Base-by-base conservation (phyloP, 768 basidiomycete species). In the Clathrus columnatus region DNA sequence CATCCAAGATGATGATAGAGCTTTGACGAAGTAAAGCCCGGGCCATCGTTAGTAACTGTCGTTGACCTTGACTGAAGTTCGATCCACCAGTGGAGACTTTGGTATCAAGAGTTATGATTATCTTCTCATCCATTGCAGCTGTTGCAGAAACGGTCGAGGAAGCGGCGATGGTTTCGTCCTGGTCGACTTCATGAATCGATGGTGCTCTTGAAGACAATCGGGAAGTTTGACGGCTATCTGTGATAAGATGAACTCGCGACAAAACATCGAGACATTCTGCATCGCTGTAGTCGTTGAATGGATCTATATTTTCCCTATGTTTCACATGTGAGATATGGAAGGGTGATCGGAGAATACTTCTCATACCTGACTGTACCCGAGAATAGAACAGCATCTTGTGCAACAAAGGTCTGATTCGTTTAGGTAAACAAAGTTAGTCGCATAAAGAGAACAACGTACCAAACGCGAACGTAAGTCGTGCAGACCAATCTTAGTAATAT, bases 401-500 rank as follows among this genome's bases (percentile, higher is more conserved):
- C 72, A 36, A 74, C 73, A 57, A 73, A 70, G 0, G 72, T 73
- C 64, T 65, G 47, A 4, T 26, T 42, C 49, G 69, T 67, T 8
- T 59, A 53, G 1, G 61, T 64, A 21, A 63, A 63, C 59, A 67
- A 11, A 46, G 47, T 36, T 18, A 60, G 56, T 36, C 30, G 36
- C 18, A 20, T 23, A 50, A 24, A 0, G 43, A 51, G 18, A 17
- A 56, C 8, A 21, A 55, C 51, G 30, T 36, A 57, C 57, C 14
- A 59, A 32, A 17, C 60, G 78, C 1, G 85, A 84, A n/a, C 87
- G 76, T 59, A 94, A 64, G 65, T 92, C 91, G 63, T 91, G 81
- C 17, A 93, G 69, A 11, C 91, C 91, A 54, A 96, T 92, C 3
- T 72, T 83, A 1, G 84, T 84, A 50, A 92, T 90, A 63, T 94